Evolutionary conservation across 345 rosid genomes (phyloP).

Genomic region (Carallia pectinifolia): DNA sequence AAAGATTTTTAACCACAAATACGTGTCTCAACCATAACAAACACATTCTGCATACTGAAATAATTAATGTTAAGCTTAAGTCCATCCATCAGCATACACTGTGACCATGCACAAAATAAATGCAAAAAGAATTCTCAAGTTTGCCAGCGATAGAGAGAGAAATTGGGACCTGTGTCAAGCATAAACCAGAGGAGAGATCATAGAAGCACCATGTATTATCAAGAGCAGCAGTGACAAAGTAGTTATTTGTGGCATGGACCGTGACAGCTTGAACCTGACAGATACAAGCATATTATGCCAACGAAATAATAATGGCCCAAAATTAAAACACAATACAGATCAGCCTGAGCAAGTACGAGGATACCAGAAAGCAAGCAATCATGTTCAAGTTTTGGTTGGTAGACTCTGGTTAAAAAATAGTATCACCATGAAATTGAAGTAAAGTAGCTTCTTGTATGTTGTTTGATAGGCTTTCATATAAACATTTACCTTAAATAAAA

Average conservation of each 20-base stretch:
- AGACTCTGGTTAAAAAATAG: not conserved
- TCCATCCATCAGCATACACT: not conserved
- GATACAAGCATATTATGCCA: constrained; percentile 4
- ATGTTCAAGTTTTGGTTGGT: not conserved
- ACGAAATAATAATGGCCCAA: not conserved
- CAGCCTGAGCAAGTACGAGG: not conserved
- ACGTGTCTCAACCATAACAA: no score
- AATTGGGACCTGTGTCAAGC: constrained; percentile 74
- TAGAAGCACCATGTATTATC: constrained; percentile 95
- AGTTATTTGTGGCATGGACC: constrained; percentile 93
- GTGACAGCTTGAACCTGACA: constrained; percentile 95
- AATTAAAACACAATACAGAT: not conserved
- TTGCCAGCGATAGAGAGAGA: not conserved
- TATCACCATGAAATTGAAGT: not conserved
- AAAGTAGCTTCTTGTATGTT: not conserved
- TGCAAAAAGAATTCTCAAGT: not conserved
- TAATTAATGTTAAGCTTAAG: no score
- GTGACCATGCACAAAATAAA: not conserved
- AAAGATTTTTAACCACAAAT: no score
- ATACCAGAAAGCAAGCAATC: not conserved
- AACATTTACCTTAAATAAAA: no score
- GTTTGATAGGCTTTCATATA: not conserved
- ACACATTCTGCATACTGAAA: no score
- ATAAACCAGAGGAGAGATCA: constrained; percentile 80
- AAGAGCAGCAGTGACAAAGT: constrained; percentile 93